phyloP scores from a whole-genome alignment of 768 basidiomycete species.

The Tulasnella sp. region DNA sequence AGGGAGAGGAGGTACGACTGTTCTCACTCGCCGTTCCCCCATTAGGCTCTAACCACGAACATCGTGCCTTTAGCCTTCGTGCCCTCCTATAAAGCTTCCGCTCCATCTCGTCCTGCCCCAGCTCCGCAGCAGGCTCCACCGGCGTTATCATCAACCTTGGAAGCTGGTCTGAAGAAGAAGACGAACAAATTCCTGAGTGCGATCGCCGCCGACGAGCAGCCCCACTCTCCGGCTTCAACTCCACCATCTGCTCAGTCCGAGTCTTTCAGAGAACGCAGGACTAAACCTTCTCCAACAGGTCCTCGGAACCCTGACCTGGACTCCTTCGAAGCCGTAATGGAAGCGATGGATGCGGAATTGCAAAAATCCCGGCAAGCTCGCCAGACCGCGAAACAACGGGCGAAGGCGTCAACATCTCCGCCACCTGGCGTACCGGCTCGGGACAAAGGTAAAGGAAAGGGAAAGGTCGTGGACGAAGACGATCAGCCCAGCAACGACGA shows the following conservation, averaged over 20 bases:
- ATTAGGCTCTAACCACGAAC: background rate
- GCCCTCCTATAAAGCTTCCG: background rate
- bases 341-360: slow-evolving; percentile 87
- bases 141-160: background rate
- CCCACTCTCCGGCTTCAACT: background rate
- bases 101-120: background rate
- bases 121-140: background rate
- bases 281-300: background rate
- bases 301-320: slow-evolving; percentile 66
- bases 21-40: slow-evolving; percentile 29
- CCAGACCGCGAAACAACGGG: slow-evolving; percentile 30
- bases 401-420: slow-evolving; percentile 6
- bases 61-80: slow-evolving; percentile 30
- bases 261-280: background rate
- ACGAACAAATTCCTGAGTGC: slow-evolving; percentile 23
- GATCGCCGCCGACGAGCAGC: slow-evolving; percentile 16
- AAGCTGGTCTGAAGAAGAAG: slow-evolving; percentile 22
- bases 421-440: slow-evolving; percentile 2
- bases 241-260: background rate
- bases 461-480: slow-evolving; percentile 49
- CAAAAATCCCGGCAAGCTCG: slow-evolving; percentile 43
- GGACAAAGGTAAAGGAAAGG: slow-evolving; percentile 38
- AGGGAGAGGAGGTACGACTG: slow-evolving; percentile 68
- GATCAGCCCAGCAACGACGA: slow-evolving; percentile 47
- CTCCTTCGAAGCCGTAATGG: slow-evolving; percentile 95